Evolutionary conservation across 805 yeast genomes (phyloP), one percentile per base, ranked within the genome.

Genomic region (Lipomyces yamanashiensis): DNA sequence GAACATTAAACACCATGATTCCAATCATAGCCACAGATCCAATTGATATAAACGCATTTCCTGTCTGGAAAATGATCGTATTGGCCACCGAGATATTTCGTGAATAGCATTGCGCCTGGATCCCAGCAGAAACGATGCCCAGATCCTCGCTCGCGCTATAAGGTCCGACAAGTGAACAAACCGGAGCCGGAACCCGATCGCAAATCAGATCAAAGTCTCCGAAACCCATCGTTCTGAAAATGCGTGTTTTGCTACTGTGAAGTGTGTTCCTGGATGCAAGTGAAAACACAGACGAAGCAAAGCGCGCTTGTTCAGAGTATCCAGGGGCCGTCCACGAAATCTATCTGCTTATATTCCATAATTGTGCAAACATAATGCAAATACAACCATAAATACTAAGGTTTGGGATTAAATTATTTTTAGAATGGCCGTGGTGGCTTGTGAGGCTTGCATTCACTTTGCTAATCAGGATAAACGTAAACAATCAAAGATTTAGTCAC

Each of bases 31-130:
- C 76, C 40, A 95, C 76, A 0, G 90, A 85, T 0, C 88, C 91
- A 58, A 93, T 85, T 73, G 92, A 90, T 21, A 92, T 84, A 73
- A 93, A 89, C 7, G 96, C 91, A 67, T 87, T 89, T 36, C 97
- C 98, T 13, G 90, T 81, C 74, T 90, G 90, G 77, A 92, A 93
- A 21, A 93, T 90, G 78, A 90, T 82, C 0, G 98, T 93, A 77
- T 93, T 93, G 58, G 97, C 97, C 47, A 93, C 73, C 69, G 88
- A 92, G 23, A 93, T 90, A 7, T 93, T 83, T 71, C 98, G 80
- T 0, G 98, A 87, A 70, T 90, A 93, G 77, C 98, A 93, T 45
- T 76, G 74, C 3, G 98, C 86, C 36, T 90, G 73, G 34, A 92
- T 79, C 1, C 97, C 97, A 6, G 80, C 75, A 37, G 80, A 15